A percentile compares a stretch with the other conserved stretches of the same genome.
These are phyloP conservation scores for Gaertneriomyces sp. DNA, from an alignment of 192 early-diverging fungal genomes.

Conservation along the genomic window DNA sequence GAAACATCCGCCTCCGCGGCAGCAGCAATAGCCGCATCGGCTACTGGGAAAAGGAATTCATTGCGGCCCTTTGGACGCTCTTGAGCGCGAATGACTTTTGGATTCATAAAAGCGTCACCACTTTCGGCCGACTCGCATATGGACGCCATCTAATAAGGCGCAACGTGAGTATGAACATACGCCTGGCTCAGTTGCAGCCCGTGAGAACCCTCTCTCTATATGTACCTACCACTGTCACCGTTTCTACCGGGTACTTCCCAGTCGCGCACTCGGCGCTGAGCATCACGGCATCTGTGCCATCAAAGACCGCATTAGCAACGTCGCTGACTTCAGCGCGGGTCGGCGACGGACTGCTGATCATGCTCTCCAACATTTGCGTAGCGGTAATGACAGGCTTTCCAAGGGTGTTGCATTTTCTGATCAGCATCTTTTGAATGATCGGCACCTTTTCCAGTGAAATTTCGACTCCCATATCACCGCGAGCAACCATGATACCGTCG, in stretches of 20 bases:
- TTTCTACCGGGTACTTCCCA: constrained; percentile 51
- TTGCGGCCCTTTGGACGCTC: constrained; percentile 4
- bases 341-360: constrained; percentile 51
- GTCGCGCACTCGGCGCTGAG: constrained; percentile 51
- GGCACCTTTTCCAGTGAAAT: constrained; percentile 49
- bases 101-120: constrained; percentile 29
- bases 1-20: constrained; percentile 41
- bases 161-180: too few species aligned
- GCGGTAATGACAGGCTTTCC: constrained; percentile 57
- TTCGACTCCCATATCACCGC: constrained; percentile 59
- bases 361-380: constrained; percentile 58
- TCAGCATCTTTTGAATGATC: constrained; percentile 55
- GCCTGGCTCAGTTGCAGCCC: neutral
- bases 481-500: constrained; percentile 59
- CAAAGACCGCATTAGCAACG: constrained; percentile 59
- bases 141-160: constrained; percentile 35
- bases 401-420: constrained; percentile 49
- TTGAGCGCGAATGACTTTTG: constrained; percentile 6
- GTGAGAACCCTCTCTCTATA: too few species aligned
- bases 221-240: constrained; percentile 42
- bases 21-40: constrained; percentile 53
- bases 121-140: constrained; percentile 48
- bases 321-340: constrained; percentile 59
- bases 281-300: constrained; percentile 55
- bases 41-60: constrained; percentile 41